These are phyloP conservation scores for Sanghuangporus baumii DNA, from an alignment of 1,284 basidiomycete genomes.

Conservation along the genomic window DNA sequence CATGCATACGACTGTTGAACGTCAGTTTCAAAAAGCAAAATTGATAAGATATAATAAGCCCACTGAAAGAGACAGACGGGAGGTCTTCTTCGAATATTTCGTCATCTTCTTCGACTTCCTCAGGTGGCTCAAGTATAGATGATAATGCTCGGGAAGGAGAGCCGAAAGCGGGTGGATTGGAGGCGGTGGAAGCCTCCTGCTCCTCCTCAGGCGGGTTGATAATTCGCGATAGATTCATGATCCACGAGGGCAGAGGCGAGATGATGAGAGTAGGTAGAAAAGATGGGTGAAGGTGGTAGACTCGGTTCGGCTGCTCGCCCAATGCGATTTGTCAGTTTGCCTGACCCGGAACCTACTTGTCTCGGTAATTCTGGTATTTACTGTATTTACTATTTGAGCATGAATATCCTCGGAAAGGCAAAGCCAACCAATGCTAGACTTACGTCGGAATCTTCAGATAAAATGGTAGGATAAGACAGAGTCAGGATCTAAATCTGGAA, in stretches of 20 bases:
- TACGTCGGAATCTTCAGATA: not conserved
- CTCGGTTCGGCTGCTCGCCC: not conserved
- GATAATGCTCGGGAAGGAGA: not conserved
- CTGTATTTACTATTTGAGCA: not conserved
- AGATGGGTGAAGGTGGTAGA: not conserved
- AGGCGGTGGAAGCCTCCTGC: not conserved
- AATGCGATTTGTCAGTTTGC: not conserved
- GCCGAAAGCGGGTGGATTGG: not conserved
- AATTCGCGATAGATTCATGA: conserved; percentile 18
- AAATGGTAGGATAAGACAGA: not conserved
- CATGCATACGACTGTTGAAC: conserved; percentile 43
- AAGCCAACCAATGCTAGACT: not conserved
- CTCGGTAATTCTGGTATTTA: not conserved
- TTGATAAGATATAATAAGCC: not conserved
- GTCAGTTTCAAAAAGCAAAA: not conserved
- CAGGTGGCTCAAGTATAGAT: not conserved
- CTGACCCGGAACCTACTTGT: not conserved
- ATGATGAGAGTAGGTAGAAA: not conserved
- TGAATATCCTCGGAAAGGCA: not conserved
- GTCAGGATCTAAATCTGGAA: not conserved
- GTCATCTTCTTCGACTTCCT: not conserved
- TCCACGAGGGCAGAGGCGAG: not conserved
- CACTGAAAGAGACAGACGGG: conserved; percentile 16
- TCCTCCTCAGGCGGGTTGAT: conserved; percentile 12
- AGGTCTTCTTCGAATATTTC: not conserved